Base-by-base conservation (phyloP, 331 rosid genomes). In the Ulmus americana region DNA sequence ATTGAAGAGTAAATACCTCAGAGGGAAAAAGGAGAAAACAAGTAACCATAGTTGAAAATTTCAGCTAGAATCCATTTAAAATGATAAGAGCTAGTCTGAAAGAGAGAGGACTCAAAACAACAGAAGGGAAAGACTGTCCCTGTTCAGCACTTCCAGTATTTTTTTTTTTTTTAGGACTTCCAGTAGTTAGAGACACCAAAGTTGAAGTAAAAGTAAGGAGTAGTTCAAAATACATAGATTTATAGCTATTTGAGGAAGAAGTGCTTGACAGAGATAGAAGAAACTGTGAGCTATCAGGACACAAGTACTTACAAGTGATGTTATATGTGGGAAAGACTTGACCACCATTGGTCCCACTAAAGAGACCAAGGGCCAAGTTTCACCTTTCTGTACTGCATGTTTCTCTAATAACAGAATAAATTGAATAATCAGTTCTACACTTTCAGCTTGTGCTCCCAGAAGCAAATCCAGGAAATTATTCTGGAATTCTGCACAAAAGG, bases 331-430 rank as follows among this genome's bases (percentile, higher is more conserved):
- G 76, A 92, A 92, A 65, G 82, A 83, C 65, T 80, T 83, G 0
- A 86, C 82, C 79, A 92, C 65, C 80, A 77, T 77, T 47, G 98
- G 98, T 82, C 98, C 98, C 22, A 92, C 91, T 67, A 91, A 63
- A 71, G 60, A 79, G 56, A 61, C 82, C 91, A 92, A 74, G n/a
- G 95, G 94, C 98, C 98, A 92, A 74, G 68, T 75, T 82, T 73
- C 89, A 86, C 85, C 85, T 78, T 73, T 77, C 71, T 71, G 78
- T 74, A 76, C 64, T 9, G 94, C 84, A 77, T 75, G 85, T 70
- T 83, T 83, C 78, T 84, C 95, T 69, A 92, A 77, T 79, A 83
- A 79, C 64, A 73, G 61, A 74, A 92, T 78, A 72, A 89, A 85
- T 60, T 77, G 89, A 71, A 72, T 72, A 52, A 89, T 71, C 51